A percentile compares a stretch with the other conserved stretches of the same genome.
Conservation (phyloP, 257 asterid genomes). For the Capsicum pubescens region DNA sequence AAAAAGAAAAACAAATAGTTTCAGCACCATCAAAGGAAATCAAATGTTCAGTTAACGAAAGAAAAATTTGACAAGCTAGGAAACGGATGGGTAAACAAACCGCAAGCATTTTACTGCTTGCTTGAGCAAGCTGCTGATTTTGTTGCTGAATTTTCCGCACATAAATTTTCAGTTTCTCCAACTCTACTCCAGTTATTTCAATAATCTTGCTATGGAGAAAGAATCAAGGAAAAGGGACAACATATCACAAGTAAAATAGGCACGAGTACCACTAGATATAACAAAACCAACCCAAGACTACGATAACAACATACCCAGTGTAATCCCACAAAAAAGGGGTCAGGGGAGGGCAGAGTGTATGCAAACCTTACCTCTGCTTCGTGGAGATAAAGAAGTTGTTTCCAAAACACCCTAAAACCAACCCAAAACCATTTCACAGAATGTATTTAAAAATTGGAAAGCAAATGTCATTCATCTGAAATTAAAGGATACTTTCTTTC, state of each 20-base stretch:
- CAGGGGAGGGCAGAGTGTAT: too few relatives aligned
- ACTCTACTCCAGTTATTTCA: constrained; percentile 66
- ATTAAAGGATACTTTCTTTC: constrained; percentile 74
- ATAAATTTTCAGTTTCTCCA: constrained; percentile 57
- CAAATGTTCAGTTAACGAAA: constrained; percentile 25
- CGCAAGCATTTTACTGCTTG: constrained; percentile 61
- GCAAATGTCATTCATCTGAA: background rate
- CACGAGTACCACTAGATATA: background rate
- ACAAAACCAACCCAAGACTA: background rate
- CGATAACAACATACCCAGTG: too few relatives aligned
- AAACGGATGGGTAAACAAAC: constrained; percentile 41
- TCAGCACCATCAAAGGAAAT: constrained; percentile 25
- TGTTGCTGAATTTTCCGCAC: constrained; percentile 69
- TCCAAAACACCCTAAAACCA: too few relatives aligned
- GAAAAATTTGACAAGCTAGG: background rate
- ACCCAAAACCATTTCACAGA: background rate
- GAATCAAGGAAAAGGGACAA: constrained; percentile 19
- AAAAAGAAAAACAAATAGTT: constrained; percentile 24
- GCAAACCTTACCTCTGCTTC: too few relatives aligned
- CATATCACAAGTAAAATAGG: background rate
- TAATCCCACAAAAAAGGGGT: too few relatives aligned
- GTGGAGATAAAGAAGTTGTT: too few relatives aligned
- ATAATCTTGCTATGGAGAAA: constrained; percentile 56
- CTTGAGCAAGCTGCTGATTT: constrained; percentile 63
- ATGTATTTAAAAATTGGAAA: background rate